Conservation (phyloP, 768 basidiomycete genomes). For the Naganishia vaughanmartiniae region DNA sequence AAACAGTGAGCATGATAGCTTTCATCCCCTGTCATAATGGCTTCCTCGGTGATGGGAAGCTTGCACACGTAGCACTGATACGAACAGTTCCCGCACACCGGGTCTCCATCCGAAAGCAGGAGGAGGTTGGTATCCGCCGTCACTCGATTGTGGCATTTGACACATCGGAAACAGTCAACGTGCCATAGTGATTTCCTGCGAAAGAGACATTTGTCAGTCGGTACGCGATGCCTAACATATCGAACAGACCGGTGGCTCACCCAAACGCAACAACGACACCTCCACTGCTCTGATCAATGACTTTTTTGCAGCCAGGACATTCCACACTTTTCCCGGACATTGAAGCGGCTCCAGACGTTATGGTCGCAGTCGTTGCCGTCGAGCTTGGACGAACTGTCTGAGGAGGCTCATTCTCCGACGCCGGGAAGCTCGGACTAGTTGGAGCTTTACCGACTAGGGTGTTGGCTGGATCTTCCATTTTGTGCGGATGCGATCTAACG, state of each 20-base stretch:
- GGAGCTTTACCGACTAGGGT: background rate
- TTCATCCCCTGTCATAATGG: conserved; percentile 98
- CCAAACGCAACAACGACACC: conserved; percentile 88
- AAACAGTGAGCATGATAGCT: conserved; percentile 98
- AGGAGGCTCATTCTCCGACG: background rate
- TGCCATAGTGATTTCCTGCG: conserved; percentile 84
- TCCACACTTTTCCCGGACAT: conserved; percentile 29
- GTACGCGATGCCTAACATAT: background rate
- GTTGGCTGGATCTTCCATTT: background rate
- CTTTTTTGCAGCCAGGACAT: conserved; percentile 29
- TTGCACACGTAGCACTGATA: conserved; percentile 85
- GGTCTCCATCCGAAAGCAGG: conserved; percentile 93
- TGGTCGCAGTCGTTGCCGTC: conserved; percentile 10
- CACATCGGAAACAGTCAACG: conserved; percentile 75
- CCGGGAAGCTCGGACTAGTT: background rate
- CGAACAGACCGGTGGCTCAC: conserved; percentile 57
- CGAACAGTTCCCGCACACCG: conserved; percentile 60
- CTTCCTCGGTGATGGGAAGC: conserved; percentile 92
- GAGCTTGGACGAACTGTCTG: conserved; percentile 4
- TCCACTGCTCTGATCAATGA: conserved; percentile 50
- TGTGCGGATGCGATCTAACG: background rate
- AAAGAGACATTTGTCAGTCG: background rate
- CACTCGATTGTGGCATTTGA: conserved; percentile 87
- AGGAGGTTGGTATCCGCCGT: conserved; percentile 95
- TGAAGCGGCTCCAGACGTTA: conserved; percentile 6